These are phyloP conservation scores for Beauveria caledonica DNA, from an alignment of 2,329 filamentous ascomycete species.

Conservation along the genomic window DNA sequence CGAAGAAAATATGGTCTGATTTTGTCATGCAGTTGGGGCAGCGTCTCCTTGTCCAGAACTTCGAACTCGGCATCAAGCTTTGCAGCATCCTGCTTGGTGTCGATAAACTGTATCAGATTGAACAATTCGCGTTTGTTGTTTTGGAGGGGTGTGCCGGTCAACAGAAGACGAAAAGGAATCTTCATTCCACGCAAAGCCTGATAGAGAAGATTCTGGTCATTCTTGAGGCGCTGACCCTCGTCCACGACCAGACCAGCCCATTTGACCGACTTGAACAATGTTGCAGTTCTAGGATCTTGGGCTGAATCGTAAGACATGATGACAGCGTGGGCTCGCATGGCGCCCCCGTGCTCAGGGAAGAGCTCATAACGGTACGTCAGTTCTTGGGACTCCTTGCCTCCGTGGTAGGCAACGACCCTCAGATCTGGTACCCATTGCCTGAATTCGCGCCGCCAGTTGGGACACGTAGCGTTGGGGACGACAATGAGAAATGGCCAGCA, in stretches of 20 bases:
- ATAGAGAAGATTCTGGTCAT: constrained; percentile 80
- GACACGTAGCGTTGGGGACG: constrained; percentile 87
- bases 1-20: constrained; percentile 65
- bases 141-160: constrained; percentile 88
- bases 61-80: constrained; percentile 66
- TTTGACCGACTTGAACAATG: constrained; percentile 59
- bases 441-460: constrained; percentile 97
- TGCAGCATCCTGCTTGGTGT: constrained; percentile 60
- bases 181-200: constrained; percentile 62
- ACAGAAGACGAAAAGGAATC: constrained; percentile 73
- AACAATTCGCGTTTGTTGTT: constrained; percentile 94
- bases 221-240: constrained; percentile 92
- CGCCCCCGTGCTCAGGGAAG: constrained; percentile 57
- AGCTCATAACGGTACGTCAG: constrained; percentile 78
- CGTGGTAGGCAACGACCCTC: constrained; percentile 88
- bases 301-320: constrained; percentile 93
- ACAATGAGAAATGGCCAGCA: constrained; percentile 92
- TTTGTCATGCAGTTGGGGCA: constrained; percentile 70
- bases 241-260: constrained; percentile 91
- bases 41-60: constrained; percentile 74
- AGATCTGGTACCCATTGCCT: constrained; percentile 85
- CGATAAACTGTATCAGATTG: constrained; percentile 92
- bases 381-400: constrained; percentile 63
- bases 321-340: constrained; percentile 81
- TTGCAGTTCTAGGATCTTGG: constrained; percentile 59